Evolutionary conservation across 192 early-diverging fungal genomes (phyloP).

Genomic region (Gamsiella multidivaricata): DNA sequence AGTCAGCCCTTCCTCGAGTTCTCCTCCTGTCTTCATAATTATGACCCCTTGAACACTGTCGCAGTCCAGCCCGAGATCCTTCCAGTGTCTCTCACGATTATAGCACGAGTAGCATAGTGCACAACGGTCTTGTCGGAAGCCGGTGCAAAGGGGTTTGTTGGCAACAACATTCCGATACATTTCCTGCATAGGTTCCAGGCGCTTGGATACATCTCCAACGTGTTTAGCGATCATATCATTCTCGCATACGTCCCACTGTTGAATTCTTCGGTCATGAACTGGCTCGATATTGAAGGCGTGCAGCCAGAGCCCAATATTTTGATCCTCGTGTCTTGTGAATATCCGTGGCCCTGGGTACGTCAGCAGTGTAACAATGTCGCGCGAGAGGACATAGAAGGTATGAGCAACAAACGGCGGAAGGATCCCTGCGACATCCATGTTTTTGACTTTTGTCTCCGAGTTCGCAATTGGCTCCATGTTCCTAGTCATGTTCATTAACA

Average conservation of each 20-base stretch:
- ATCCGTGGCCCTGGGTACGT: slow-evolving; percentile 62
- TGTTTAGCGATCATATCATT: slow-evolving; percentile 74
- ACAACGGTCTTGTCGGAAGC: slow-evolving; percentile 62
- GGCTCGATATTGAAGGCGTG: slow-evolving; percentile 68
- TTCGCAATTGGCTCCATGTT: slow-evolving; percentile 67
- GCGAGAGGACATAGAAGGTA: slow-evolving; percentile 66
- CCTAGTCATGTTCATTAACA: slow-evolving; percentile 10
- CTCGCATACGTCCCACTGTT: slow-evolving; percentile 71
- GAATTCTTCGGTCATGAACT: slow-evolving; percentile 67
- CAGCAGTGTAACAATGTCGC: slow-evolving; percentile 63
- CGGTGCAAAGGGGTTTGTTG: slow-evolving; percentile 56
- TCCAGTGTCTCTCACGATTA: slow-evolving; percentile 63
- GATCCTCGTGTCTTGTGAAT: slow-evolving; percentile 69
- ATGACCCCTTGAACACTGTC: slow-evolving; percentile 64
- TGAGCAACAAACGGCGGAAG: slow-evolving; percentile 71
- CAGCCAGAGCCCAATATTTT: slow-evolving; percentile 71
- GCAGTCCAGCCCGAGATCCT: slow-evolving; percentile 65
- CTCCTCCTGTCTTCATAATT: slow-evolving; percentile 27
- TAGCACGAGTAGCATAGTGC: slow-evolving; percentile 67
- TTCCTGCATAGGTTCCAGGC: slow-evolving; percentile 63
- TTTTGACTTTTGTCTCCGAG: slow-evolving; percentile 57
- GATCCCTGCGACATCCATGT: slow-evolving; percentile 57
- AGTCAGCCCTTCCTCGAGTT: slow-evolving; percentile 4
- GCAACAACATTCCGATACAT: slow-evolving; percentile 65
- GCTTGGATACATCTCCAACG: slow-evolving; percentile 58